Evolutionary conservation across 129 eudicot species (phyloP), one percentile per base, ranked within the genome.

Genomic region (Rutidosis leptorrhynchoides): DNA sequence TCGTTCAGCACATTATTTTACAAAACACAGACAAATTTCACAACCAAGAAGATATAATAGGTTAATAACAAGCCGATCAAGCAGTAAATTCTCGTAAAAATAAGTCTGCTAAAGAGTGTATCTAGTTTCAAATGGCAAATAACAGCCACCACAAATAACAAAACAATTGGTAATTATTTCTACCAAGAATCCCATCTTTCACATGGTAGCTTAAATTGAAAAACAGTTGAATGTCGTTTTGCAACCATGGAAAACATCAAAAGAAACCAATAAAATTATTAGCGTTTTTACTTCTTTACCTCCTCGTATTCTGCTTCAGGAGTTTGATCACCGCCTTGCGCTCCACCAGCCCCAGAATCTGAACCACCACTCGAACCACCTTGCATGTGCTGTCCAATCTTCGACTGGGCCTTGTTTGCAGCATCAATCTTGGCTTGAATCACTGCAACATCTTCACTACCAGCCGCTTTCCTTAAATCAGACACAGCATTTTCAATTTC

Each of bases 301-400:
- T 90, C 97, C 78, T 90, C 97, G 19, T 84, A 90, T 72, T 90
- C 97, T 0, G 97, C 97, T 77, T 90, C 97, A 0, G 95, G 93
- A 1, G 96, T 68, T 60, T 82, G 87, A 10, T 76, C 85, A 8
- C 77, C 80, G 9, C 83, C n/a, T n/a, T n/a, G n/a, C n/a, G n/a
- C n/a, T n/a, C n/a, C n/a, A n/a, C n/a, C n/a, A n/a, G n/a, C n/a
- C n/a, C n/a, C n/a, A n/a, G n/a, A n/a, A n/a, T n/a, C n/a, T n/a
- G n/a, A n/a, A n/a, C n/a, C n/a, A n/a, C n/a, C 80, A 12, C 54
- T n/a, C 53, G 85, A 79, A 11, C 82, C 82, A 6, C 85, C 82
- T 6, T 84, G 71, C 97, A 90, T 87, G 37, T 90, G 97, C 68
- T 87, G 80, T 6, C 97, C 97, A 16, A 90, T 90, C 90, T 90